Conservation (phyloP, 2,329 filamentous ascomycete species). For the Trichophyton verrucosum region DNA sequence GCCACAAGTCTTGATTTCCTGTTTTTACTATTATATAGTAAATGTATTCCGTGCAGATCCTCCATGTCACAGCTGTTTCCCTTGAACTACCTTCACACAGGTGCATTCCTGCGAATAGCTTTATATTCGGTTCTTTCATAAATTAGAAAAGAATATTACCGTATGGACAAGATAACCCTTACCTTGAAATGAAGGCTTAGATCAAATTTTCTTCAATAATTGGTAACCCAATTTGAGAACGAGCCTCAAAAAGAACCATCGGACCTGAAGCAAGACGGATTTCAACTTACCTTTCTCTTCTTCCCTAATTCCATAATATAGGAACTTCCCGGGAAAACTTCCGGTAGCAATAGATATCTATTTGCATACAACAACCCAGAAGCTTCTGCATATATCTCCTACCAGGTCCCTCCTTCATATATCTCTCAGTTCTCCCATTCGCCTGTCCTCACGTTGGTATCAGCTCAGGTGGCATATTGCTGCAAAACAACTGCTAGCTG, state of each 20-base stretch:
- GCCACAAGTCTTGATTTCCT: background rate
- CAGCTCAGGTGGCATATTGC: background rate
- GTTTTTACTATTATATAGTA: background rate
- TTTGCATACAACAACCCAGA: background rate
- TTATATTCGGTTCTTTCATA: background rate
- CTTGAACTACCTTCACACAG: background rate
- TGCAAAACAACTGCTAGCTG: background rate
- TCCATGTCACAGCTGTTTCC: background rate
- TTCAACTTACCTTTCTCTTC: background rate
- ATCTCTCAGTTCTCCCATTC: background rate
- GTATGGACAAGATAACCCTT: background rate
- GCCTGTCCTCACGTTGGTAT: background rate
- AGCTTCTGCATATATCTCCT: background rate
- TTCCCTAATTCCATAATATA: background rate
- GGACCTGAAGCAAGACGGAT: background rate
- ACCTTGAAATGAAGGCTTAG: background rate
- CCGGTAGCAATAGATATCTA: background rate
- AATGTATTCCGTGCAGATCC: background rate
- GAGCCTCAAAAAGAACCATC: background rate
- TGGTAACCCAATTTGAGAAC: background rate
- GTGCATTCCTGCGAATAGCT: background rate
- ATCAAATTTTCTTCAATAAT: background rate
- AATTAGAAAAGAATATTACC: too few species aligned
- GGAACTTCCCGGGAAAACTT: background rate
- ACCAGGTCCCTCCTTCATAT: background rate